Evolutionary conservation across 176 grass and related monocot species (phyloP), one percentile per base, ranked within the genome.

Genomic region (Oryza punctata): DNA sequence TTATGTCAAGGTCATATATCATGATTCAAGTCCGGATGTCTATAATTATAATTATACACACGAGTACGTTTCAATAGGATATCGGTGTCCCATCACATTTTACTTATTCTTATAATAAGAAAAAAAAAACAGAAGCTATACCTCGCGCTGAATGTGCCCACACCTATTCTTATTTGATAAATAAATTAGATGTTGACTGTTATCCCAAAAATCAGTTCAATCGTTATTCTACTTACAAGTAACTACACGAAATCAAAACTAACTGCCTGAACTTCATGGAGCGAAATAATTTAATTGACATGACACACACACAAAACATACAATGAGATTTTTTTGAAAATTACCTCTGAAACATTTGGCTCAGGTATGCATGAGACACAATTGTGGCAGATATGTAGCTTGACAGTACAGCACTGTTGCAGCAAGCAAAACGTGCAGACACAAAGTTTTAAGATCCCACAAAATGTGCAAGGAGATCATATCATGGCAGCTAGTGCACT

Each of bases 291-390:
- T 21, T 54, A 54, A 54, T 54, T 54, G 49, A 54, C 49, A 54
- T 54, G 49, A 54, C 40, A 41, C 40, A 54, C 15, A 57, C 52
- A n/a, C 5, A 54, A 19, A 54, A 57, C 52, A 5, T 57, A 12
- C 21, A 57, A 26, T 30, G 14, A 10, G 11, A 21, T 50, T 10
- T 46, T 46, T 27, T 72, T 65, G 25, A 52, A 68, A 6, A n/a
- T 52, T 66, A 61, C 27, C 52, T 69, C 76, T 87, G 45, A 68
- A 46, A 85, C 84, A 63, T 57, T 29, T 75, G 40, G 85, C 77
- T 88, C 82, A 70, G 88, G 85, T 93, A 63, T 85, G 85, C 84
- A 89, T 23, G 40, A 49, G 49, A 43, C 0, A 61, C 57, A 61
- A 23, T 10, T 9, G 19, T n/a, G 19, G 54, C 54, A 59, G 19